Conservation (phyloP, 805 yeast species). For the Metschnikowia cerradonensis region DNA sequence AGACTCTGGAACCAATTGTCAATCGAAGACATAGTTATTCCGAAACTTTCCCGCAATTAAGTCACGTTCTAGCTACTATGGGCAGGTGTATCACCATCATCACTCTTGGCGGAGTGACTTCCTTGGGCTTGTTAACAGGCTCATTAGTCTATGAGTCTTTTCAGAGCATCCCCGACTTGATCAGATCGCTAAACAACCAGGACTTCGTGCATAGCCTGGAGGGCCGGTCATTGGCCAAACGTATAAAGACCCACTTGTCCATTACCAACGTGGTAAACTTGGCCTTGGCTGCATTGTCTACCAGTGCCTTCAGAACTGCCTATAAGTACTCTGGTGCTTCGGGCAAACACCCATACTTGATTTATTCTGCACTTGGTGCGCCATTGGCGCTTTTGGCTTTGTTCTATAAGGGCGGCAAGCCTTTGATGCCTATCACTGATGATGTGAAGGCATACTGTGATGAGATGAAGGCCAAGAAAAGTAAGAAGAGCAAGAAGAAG, state of each 20-base stretch:
- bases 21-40: background rate
- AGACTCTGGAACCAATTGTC: background rate
- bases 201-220: slow-evolving; percentile 12
- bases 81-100: slow-evolving; percentile 43
- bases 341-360: slow-evolving; percentile 68
- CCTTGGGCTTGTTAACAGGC: slow-evolving; percentile 64
- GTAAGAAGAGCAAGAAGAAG: background rate
- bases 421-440: slow-evolving; percentile 1
- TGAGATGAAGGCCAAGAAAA: background rate
- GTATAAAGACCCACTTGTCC: slow-evolving; percentile 21
- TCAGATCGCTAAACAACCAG: slow-evolving; percentile 25
- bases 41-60: background rate
- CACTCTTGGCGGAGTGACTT: slow-evolving; percentile 60
- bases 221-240: slow-evolving; percentile 13
- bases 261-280: slow-evolving; percentile 28
- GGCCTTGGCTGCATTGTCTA: slow-evolving; percentile 40
- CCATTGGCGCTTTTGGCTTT: slow-evolving; percentile 32
- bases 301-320: slow-evolving; percentile 52
- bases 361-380: slow-evolving; percentile 59
- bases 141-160: slow-evolving; percentile 41
- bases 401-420: slow-evolving; percentile 10
- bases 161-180: slow-evolving; percentile 26
- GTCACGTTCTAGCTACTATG: slow-evolving; percentile 6
- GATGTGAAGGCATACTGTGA: background rate
- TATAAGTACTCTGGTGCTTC: slow-evolving; percentile 50